Percentiles rank a stretch among this genome's conserved stretches.
phyloP scores from a whole-genome alignment of 169 alveolate genomes.

The Blepharisma undulans region DNA sequence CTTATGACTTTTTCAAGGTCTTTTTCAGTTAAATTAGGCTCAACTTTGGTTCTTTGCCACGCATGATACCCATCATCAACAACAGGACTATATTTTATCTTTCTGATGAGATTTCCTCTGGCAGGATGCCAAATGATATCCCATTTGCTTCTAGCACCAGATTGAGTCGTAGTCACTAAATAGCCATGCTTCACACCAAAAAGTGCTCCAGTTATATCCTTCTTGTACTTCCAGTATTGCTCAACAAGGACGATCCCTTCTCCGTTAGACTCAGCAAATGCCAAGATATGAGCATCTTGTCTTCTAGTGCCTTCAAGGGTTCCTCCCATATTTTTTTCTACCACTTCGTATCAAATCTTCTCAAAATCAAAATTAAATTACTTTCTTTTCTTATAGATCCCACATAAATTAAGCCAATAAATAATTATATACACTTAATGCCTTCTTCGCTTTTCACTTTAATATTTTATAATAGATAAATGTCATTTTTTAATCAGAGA shows the following conservation, averaged over 20 bases:
- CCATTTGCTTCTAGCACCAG: conserved; percentile 13
- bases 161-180: conserved; percentile 24
- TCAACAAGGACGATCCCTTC: conserved; percentile 28
- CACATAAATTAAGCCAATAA: no score
- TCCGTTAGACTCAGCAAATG: background rate
- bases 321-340: conserved; percentile 15
- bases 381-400: no score
- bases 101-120: background rate
- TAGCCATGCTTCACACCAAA: conserved; percentile 25
- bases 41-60: background rate
- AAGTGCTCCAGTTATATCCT: background rate
- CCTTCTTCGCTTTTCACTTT: background rate
- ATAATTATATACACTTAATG: no score
- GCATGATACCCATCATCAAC: background rate
- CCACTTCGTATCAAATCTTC: background rate
- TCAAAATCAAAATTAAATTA: no score
- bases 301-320: background rate
- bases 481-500: background rate
- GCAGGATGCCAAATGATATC: background rate
- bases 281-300: background rate
- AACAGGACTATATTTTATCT: background rate
- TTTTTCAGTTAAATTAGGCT: conserved; percentile 23
- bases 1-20: background rate
- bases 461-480: no score
- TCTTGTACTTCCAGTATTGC: conserved; percentile 37